Evolutionary conservation across 495 filamentous ascomycete species (phyloP).

Genomic region (Penicillium psychrofluorescens): DNA sequence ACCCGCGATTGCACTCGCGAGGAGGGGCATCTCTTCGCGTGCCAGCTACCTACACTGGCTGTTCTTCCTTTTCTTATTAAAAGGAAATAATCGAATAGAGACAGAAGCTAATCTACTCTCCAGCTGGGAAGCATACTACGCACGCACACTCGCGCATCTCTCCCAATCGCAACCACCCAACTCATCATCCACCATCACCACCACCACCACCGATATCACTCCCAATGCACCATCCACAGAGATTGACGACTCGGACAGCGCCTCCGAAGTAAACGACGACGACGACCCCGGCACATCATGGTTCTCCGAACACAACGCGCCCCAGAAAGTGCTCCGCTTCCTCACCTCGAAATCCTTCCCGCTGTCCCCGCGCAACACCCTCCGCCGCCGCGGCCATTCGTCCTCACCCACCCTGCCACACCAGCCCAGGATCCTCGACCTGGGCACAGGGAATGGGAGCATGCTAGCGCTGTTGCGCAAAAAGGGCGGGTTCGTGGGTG

Average conservation of each 20-base stretch:
- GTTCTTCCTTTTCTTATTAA: background rate
- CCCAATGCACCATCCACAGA: background rate
- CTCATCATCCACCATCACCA: background rate
- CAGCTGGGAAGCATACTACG: slow-evolving; percentile 43
- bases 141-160: slow-evolving; percentile 34
- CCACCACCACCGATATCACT: background rate
- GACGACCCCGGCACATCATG: slow-evolving; percentile 43
- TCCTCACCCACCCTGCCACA: background rate
- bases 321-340: slow-evolving; percentile 40
- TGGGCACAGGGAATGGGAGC: slow-evolving; percentile 91
- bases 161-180: slow-evolving; percentile 7
- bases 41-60: no score
- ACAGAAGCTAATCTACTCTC: background rate
- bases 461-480: slow-evolving; percentile 70
- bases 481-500: slow-evolving; percentile 47
- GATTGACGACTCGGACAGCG: slow-evolving; percentile 6
- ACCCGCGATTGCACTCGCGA: no score
- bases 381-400: slow-evolving; percentile 1
- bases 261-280: slow-evolving; percentile 28
- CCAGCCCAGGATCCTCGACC: slow-evolving; percentile 52
- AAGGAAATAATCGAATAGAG: background rate
- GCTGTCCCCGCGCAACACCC: slow-evolving; percentile 23
- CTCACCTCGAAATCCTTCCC: slow-evolving; percentile 31
- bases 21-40: no score
- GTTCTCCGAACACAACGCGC: slow-evolving; percentile 47